phyloP scores from a whole-genome alignment of 495 filamentous ascomycete species.

The Aspergillus nidulans region DNA sequence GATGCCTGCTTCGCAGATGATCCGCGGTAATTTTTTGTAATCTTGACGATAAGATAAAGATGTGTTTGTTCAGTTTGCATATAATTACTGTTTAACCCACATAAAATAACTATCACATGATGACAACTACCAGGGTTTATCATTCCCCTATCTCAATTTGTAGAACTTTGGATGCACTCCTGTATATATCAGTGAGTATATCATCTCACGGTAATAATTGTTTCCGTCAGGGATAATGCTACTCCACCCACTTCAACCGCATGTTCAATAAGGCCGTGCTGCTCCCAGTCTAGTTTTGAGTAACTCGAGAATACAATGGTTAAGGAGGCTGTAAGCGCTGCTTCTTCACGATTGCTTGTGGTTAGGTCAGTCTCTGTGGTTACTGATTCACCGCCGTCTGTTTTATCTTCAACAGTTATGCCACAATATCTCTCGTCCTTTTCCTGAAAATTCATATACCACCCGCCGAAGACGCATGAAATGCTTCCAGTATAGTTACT shows the following conservation, averaged over 20 bases:
- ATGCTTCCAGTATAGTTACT: neutral
- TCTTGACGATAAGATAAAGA: conserved; percentile 1
- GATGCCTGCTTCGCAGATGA: neutral
- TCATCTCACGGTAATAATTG: neutral
- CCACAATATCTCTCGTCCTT: too few relatives aligned
- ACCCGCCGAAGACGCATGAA: neutral
- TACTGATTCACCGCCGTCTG: too few relatives aligned
- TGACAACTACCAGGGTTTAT: too few relatives aligned
- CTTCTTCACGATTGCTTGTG: neutral
- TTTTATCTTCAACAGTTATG: too few relatives aligned
- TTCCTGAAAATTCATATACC: neutral
- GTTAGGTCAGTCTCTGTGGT: neutral
- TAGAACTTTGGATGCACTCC: too few relatives aligned
- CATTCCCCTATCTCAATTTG: too few relatives aligned
- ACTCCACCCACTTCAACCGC: neutral
- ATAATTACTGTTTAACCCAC: neutral
- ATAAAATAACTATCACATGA: neutral
- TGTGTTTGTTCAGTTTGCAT: neutral
- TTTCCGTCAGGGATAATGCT: neutral
- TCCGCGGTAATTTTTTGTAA: neutral
- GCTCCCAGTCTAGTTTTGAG: neutral
- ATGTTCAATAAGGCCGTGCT: neutral
- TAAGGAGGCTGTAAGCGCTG: neutral
- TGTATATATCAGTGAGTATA: too few relatives aligned
- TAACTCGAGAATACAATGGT: neutral